Percentiles rank a stretch among this genome's conserved stretches.
Evolutionary conservation across 2,329 filamentous ascomycete species (phyloP).

Genomic region (Colletotrichum sublineola): DNA sequence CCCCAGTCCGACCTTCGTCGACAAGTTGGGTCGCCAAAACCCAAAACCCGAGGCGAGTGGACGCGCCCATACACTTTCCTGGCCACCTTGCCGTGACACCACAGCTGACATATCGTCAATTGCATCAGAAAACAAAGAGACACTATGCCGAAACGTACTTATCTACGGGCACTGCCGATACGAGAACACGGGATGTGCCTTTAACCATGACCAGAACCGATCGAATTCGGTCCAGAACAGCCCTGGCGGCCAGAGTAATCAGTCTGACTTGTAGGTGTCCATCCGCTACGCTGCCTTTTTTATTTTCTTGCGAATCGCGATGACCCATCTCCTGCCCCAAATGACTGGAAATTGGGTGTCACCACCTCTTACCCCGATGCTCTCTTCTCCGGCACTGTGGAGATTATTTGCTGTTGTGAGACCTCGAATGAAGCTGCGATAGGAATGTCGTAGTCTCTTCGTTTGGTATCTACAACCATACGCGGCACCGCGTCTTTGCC

Average conservation of each 20-base stretch:
- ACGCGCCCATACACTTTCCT: slow-evolving; percentile 27
- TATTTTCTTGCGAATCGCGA: not conserved
- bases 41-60: slow-evolving; percentile 67
- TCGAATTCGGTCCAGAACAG: slow-evolving; percentile 48
- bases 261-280: slow-evolving; percentile 64
- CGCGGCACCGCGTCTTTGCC: not conserved
- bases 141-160: slow-evolving; percentile 89
- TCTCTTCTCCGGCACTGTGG: not conserved
- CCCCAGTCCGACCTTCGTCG: slow-evolving; percentile 62
- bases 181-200: slow-evolving; percentile 90
- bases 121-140: slow-evolving; percentile 82
- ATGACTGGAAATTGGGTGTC: not conserved
- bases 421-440: not conserved
- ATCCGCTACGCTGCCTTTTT: slow-evolving; percentile 10
- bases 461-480: too few relatives aligned
- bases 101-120: slow-evolving; percentile 42
- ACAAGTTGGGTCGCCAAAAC: slow-evolving; percentile 68
- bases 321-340: not conserved
- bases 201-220: slow-evolving; percentile 86
- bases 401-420: not conserved
- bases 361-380: not conserved
- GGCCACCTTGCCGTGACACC: slow-evolving; percentile 26
- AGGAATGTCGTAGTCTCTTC: not conserved
- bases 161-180: slow-evolving; percentile 95
- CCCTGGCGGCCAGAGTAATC: slow-evolving; percentile 46